A percentile compares a stretch with the other conserved stretches of the same genome.
phyloP scores from a whole-genome alignment of 2,329 filamentous ascomycete species.

The Talaromyces albobiverticillius region DNA sequence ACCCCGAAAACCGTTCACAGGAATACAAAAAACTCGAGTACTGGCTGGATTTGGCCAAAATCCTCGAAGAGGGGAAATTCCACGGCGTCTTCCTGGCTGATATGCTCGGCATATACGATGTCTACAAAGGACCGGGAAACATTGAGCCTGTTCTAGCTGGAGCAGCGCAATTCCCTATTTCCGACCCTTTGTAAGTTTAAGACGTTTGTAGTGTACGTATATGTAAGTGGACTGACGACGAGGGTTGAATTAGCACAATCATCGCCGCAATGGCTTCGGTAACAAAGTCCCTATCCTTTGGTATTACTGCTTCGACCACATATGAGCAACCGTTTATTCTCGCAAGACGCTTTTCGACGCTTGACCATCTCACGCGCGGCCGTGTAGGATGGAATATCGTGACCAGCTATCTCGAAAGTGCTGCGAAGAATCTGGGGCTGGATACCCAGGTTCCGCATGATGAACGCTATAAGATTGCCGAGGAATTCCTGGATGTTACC shows the following conservation, averaged over 20 bases:
- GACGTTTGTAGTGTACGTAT: no score
- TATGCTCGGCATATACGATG: conserved; percentile 61
- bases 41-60: conserved; percentile 48
- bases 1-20: conserved; percentile 28
- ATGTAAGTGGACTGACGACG: no score
- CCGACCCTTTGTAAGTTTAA: conserved; percentile 62
- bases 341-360: conserved; percentile 61
- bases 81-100: conserved; percentile 53
- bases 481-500: conserved; percentile 63
- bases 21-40: conserved; percentile 44
- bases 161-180: conserved; percentile 69
- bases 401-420: conserved; percentile 65
- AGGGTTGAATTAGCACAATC: no score
- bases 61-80: conserved; percentile 48
- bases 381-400: conserved; percentile 49
- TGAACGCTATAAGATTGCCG: conserved; percentile 61
- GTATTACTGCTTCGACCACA: conserved; percentile 64
- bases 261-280: conserved; percentile 66
- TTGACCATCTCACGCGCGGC: conserved; percentile 65
- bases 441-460: conserved; percentile 61
- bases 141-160: conserved; percentile 59
- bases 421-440: conserved; percentile 61
- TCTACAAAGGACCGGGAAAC: conserved; percentile 61
- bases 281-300: conserved; percentile 64
- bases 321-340: conserved; percentile 69